Evolutionary conservation across 139 green algal genomes (phyloP).

Genomic region (Chlorokybus atmophyticus): DNA sequence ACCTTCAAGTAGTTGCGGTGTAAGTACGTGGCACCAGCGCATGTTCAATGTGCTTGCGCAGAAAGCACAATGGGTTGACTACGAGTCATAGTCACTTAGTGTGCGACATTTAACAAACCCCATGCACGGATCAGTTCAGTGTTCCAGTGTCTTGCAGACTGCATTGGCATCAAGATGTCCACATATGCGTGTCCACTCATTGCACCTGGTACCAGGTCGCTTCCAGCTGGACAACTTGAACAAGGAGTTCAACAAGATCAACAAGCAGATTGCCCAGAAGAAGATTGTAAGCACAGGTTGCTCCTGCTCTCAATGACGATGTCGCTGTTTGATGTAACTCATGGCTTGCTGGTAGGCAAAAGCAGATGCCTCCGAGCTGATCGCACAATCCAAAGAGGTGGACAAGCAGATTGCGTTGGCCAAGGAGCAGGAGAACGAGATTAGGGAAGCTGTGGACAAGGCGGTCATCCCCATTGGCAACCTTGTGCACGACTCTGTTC

Average conservation of each 20-base stretch:
- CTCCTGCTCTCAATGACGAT: not conserved
- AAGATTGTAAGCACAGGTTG: conserved; percentile 15
- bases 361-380: conserved; percentile 55
- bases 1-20: no score
- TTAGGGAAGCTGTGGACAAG: conserved; percentile 46
- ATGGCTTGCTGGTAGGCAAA: conserved; percentile 62
- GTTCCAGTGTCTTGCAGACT: no score
- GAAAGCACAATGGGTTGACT: no score
- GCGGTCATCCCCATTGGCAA: conserved; percentile 82
- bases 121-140: no score
- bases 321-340: not conserved
- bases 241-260: conserved; percentile 83
- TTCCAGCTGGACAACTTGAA: conserved; percentile 67
- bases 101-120: no score
- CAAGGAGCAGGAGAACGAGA: conserved; percentile 53
- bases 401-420: conserved; percentile 31
- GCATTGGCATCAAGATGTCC: no score
- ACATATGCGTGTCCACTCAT: not conserved
- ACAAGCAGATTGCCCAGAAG: conserved; percentile 51
- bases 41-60: no score
- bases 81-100: no score
- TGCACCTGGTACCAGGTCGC: conserved; percentile 8
- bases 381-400: conserved; percentile 20
- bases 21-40: no score
- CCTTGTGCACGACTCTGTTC: conserved; percentile 89